Evolutionary conservation across 345 rosid genomes (phyloP).

Genomic region (Citrus hindsii): DNA sequence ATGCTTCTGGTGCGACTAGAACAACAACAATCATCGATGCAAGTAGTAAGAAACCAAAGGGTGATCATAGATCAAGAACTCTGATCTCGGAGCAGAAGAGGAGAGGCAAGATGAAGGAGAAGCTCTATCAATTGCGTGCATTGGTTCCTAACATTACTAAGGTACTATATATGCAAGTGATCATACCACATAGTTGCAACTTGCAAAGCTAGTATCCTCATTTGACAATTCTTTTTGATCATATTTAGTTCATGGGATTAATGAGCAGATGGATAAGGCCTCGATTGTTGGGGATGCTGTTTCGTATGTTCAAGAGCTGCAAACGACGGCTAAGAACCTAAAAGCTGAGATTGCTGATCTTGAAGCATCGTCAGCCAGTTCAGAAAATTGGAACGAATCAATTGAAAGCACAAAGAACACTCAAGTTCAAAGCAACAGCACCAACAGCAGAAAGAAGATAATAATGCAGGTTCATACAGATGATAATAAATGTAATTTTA

Average conservation of each 20-base stretch:
- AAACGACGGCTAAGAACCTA: conserved; percentile 61
- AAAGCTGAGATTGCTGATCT: conserved; percentile 63
- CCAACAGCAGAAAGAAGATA: conserved; percentile 37
- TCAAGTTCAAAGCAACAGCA: conserved; percentile 18
- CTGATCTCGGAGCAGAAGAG: conserved; percentile 67
- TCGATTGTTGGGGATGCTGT: conserved; percentile 86
- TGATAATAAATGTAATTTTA: no score
- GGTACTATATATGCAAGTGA: conserved; percentile 30
- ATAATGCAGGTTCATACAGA: conserved; percentile 41
- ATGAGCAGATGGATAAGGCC: conserved; percentile 89
- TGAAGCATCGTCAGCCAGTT: conserved; percentile 46
- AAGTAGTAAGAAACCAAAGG: conserved; percentile 33
- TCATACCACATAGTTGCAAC: neutral
- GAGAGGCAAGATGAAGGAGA: conserved; percentile 84
- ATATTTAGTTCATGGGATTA: neutral
- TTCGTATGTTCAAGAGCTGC: conserved; percentile 66
- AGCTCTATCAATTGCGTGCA: conserved; percentile 79
- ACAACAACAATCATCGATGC: conserved; percentile 12
- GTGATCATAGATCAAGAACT: conserved; percentile 60
- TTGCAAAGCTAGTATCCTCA: neutral
- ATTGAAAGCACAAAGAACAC: conserved; percentile 13
- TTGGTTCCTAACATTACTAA: conserved; percentile 91
- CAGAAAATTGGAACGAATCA: conserved; percentile 25
- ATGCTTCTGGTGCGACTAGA: conserved; percentile 48
- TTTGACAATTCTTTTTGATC: neutral